Evolutionary conservation across 2,329 filamentous ascomycete genomes (phyloP), one percentile per base, ranked within the genome.

Genomic region (Verruconis gallopava): DNA sequence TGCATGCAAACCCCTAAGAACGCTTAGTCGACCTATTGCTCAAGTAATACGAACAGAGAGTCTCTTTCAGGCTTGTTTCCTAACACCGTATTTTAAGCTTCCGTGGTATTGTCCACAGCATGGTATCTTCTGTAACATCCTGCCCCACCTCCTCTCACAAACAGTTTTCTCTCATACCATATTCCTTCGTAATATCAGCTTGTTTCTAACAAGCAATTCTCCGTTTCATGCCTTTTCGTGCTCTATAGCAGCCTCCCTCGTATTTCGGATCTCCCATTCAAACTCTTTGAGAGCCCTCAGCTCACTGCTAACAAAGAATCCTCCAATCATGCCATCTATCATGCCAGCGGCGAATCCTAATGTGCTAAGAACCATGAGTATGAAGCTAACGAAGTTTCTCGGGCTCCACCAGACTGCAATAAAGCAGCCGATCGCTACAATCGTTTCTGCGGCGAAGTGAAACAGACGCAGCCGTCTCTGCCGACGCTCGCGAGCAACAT

Each of bases 391-490:
- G 49, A 77, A 93, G 46, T 81, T 80, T 43, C 66, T 64, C 5
- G 82, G 82, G 39, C 77, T 78, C 74, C 85, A 95, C 86, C 88
- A 96, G 2, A 93, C 75, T 4, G 74, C 88, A 1, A 91, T 65
- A 41, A 88, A 72, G 59, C 85, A 93, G 17, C 69, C 84, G 14
- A 89, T 65, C 43, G 81, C 75, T 19, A 89, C 59, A 3, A 73
- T 50, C 2, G 93, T 52, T 43, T 83, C 77, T 28, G 63, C 64
- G 38, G 77, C 65, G 58, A 93, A 95, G 62, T 94, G 86, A 0
- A 67, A 57, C 11, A 83, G 66, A 5, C 91, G 79, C 63, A 79
- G 76, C 40, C 70, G 71, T 15, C 78, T 77, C 60, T 95, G 88
- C 12, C 67, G 64, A 13, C 71, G 67, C 57, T 95, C 85, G 40